These are phyloP conservation scores for Alternaria gansuensis DNA, from an alignment of 2,329 filamentous ascomycete genomes.

Conservation along the genomic window DNA sequence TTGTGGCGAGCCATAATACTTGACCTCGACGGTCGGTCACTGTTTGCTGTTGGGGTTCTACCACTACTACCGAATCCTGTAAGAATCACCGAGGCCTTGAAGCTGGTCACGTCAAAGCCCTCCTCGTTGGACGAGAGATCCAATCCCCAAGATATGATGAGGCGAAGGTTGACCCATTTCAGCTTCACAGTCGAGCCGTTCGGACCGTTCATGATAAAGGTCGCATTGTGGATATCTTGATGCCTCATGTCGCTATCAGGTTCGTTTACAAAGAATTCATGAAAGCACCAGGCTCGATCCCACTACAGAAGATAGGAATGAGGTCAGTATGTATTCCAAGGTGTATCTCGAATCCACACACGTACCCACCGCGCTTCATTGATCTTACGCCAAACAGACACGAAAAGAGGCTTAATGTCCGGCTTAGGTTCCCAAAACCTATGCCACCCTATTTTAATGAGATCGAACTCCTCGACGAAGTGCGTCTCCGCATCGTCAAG, in stretches of 20 bases:
- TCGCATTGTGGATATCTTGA: slow-evolving; percentile 22
- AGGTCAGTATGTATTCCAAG: background rate
- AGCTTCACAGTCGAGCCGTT: slow-evolving; percentile 20
- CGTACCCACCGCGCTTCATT: slow-evolving; percentile 19
- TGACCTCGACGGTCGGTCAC: slow-evolving; percentile 6
- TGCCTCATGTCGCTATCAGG: slow-evolving; percentile 25
- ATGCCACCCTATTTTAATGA: background rate
- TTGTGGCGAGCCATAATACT: slow-evolving; percentile 29
- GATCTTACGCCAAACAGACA: slow-evolving; percentile 21
- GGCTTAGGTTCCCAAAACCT: background rate
- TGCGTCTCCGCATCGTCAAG: slow-evolving; percentile 17
- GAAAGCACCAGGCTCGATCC: slow-evolving; percentile 30
- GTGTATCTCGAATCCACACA: background rate
- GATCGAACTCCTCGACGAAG: slow-evolving; percentile 13
- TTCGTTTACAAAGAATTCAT: slow-evolving; percentile 30
- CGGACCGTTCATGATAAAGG: slow-evolving; percentile 28
- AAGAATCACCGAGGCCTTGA: background rate
- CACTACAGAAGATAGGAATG: background rate
- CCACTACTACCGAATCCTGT: background rate
- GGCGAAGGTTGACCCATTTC: slow-evolving; percentile 22
- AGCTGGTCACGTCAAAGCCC: background rate
- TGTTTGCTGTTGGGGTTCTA: background rate
- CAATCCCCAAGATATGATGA: slow-evolving; percentile 14
- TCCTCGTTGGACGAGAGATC: background rate
- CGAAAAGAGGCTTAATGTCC: background rate